phyloP scores from a whole-genome alignment of 345 rosid species.

The Citrus glauca region DNA sequence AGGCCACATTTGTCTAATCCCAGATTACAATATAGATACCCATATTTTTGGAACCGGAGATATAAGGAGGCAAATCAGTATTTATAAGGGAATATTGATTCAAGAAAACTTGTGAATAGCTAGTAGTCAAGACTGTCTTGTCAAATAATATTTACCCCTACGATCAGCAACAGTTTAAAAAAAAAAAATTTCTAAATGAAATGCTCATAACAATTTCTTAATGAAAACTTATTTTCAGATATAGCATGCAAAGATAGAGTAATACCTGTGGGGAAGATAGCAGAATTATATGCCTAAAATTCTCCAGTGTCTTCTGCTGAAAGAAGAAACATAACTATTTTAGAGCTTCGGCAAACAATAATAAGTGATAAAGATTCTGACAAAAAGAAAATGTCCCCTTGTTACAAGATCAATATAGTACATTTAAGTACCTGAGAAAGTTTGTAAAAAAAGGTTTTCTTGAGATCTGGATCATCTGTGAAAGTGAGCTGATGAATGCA shows the following conservation, averaged over 20 bases:
- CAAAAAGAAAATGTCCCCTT: neutral
- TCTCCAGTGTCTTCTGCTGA: slow-evolving; percentile 86
- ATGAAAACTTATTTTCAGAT: neutral
- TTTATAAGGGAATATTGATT: neutral
- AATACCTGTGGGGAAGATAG: slow-evolving; percentile 92
- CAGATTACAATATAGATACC: neutral
- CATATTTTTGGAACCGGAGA: neutral
- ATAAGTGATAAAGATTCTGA: neutral
- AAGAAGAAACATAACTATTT: slow-evolving; percentile 23
- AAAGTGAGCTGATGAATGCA: slow-evolving; percentile 98
- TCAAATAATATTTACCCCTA: neutral
- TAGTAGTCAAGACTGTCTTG: neutral
- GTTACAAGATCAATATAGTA: neutral
- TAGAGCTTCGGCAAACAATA: slow-evolving; percentile 8
- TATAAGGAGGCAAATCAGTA: neutral
- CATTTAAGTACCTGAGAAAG: slow-evolving; percentile 65
- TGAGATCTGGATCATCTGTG: slow-evolving; percentile 81
- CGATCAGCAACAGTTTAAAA: neutral
- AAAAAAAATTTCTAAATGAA: neutral
- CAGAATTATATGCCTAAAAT: slow-evolving; percentile 69
- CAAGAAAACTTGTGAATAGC: neutral
- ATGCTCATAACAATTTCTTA: neutral
- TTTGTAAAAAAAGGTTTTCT: slow-evolving; percentile 72
- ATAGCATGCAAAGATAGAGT: neutral
- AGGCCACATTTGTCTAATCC: neutral